A percentile compares a stretch with the other conserved stretches of the same genome.
phyloP scores from a whole-genome alignment of 495 filamentous ascomycete genomes.

The Aspergillus olivimuriae region DNA sequence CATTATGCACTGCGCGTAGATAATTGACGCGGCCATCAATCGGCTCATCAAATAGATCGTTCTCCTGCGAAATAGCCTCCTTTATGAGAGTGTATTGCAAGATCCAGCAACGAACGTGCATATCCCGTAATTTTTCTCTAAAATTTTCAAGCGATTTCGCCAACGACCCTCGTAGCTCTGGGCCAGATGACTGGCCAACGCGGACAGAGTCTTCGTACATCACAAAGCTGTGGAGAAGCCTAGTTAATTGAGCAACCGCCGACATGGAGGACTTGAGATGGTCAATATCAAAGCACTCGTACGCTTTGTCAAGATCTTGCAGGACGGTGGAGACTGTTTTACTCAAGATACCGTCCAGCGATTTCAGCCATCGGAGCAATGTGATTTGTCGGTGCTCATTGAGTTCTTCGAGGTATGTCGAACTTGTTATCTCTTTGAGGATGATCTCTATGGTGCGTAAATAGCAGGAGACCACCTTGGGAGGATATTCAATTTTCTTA shows the following conservation, averaged over 20 bases:
- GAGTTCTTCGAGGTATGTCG: conserved; percentile 53
- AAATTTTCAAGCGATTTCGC: conserved; percentile 48
- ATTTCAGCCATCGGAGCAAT: conserved; percentile 68
- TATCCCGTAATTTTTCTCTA: conserved; percentile 71
- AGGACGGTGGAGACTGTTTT: conserved; percentile 57
- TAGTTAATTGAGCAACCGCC: conserved; percentile 57
- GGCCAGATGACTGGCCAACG: conserved; percentile 54
- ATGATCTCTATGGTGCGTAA: conserved; percentile 79
- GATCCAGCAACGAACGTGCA: conserved; percentile 84
- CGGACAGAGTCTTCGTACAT: conserved; percentile 77
- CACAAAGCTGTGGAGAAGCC: conserved; percentile 69
- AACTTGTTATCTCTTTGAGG: conserved; percentile 60
- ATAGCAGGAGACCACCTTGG: conserved; percentile 81
- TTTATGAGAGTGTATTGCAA: conserved; percentile 69
- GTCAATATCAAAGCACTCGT: conserved; percentile 76
- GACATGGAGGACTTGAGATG: conserved; percentile 65
- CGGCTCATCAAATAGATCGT: conserved; percentile 51
- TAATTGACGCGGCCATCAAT: conserved; percentile 67
- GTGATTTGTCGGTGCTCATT: conserved; percentile 56
- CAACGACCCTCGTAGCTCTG: conserved; percentile 34
- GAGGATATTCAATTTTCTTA: conserved; percentile 68
- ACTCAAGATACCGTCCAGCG: conserved; percentile 66
- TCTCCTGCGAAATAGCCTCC: conserved; percentile 64
- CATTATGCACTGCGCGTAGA: conserved; percentile 72
- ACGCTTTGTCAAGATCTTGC: conserved; percentile 59